A percentile compares a stretch with the other conserved stretches of the same genome.
Conservation (phyloP, 2,329 filamentous ascomycete species). For the Graphilbum sp. region DNA sequence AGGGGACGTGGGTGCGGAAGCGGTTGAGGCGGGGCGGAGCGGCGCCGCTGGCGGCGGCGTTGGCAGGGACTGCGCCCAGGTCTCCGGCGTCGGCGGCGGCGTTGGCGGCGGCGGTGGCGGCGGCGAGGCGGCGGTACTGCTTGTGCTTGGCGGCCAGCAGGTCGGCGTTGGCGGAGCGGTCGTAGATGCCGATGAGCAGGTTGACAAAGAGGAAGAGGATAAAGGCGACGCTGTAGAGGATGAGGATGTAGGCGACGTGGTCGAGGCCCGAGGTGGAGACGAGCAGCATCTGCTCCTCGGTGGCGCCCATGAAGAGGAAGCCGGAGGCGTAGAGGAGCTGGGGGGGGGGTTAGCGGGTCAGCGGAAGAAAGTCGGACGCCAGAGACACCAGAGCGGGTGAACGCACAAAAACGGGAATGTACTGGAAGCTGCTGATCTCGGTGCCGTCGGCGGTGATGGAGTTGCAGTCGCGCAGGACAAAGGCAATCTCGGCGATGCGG, state of each 20-base stretch:
- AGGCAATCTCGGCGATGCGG: conserved; percentile 80
- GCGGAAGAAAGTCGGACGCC: neutral
- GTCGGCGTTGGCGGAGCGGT: conserved; percentile 33
- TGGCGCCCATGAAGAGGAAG: conserved; percentile 95
- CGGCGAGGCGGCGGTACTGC: neutral
- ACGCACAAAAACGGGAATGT: conserved; percentile 40
- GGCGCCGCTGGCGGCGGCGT: neutral
- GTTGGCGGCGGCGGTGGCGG: neutral
- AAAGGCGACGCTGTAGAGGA: conserved; percentile 81
- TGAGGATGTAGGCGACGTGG: conserved; percentile 82
- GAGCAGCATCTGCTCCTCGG: conserved; percentile 84
- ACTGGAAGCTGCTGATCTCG: conserved; percentile 47
- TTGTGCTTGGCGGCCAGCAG: conserved; percentile 6
- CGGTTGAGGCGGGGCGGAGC: conserved; percentile 15
- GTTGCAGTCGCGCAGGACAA: conserved; percentile 61
- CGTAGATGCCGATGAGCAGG: conserved; percentile 73
- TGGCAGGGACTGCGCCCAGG: neutral
- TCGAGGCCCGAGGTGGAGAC: conserved; percentile 60
- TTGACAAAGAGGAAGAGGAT: conserved; percentile 82
- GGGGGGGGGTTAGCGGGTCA: conserved; percentile 10
- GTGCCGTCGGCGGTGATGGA: conserved; percentile 49
- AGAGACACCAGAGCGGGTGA: neutral
- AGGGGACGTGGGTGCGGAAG: conserved; percentile 15
- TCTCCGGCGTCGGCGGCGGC: neutral
- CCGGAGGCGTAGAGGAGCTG: conserved; percentile 82